Evolutionary conservation across 306 rosid genomes (phyloP), one percentile per base, ranked within the genome.

Genomic region (Prunus persica): DNA sequence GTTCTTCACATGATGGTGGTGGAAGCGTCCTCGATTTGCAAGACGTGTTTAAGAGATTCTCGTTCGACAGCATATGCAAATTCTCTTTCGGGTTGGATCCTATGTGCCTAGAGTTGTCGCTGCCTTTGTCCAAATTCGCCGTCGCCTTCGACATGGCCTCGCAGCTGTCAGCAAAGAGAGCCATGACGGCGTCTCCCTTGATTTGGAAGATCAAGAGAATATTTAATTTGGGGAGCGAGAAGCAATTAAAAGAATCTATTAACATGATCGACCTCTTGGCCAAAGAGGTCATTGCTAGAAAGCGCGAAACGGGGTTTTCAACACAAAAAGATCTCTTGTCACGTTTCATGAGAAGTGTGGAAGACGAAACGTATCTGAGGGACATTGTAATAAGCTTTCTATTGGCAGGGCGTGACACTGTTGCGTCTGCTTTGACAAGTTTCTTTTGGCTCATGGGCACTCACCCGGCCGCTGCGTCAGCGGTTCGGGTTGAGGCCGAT

Each of bases 41-140:
- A 45, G 98, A 91, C 3, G 88, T 93, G 65, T 93, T 91, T 43
- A 68, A 73, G 54, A 78, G 96, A 80, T 91, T 91, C 76, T 80
- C 97, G 0, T 93, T 93, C 22, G 93, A 93, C 52, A 41, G 80
- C 54, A 86, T 93, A 46, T 91, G 97, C 56, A 77, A 81, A 72
- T 85, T 93, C 82, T 91, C 97, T 12, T 91, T 93, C 25, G 98
- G 97, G 3, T 71, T 91, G 71, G 98, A 93, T 79, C 95, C 93
- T 16, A 86, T 43, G 85, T 85, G 96, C 34, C 72, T 93, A 0
- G 96, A 87, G 68, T 58, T 71, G 24, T 89, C 97, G 0, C 62
- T 86, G 6, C 97, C 92, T 6, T 72, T 91, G 22, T 87, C 93
- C 11, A 87, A 91, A 4, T 91, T 93, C 16, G 88, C 98, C 0